These are phyloP conservation scores for Amphibolis antarctica DNA, from an alignment of 106 monocot genomes.

Conservation along the genomic window DNA sequence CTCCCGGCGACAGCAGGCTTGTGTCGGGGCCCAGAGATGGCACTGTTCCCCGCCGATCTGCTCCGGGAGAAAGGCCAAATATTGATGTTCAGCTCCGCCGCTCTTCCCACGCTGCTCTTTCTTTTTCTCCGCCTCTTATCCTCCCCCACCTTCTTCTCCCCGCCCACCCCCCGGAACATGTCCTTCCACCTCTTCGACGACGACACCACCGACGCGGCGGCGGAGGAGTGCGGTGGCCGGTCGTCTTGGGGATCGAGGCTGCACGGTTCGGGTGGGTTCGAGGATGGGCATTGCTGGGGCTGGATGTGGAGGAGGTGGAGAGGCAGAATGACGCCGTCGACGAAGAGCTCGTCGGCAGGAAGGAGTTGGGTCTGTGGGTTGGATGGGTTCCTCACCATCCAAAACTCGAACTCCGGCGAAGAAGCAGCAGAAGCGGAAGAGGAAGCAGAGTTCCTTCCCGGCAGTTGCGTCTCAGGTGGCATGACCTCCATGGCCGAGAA, in stretches of 20 bases:
- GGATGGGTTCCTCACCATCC: conserved; percentile 34
- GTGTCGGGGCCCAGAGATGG: conserved; percentile 3
- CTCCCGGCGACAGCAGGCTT: conserved; percentile 7
- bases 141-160: conserved; percentile 28
- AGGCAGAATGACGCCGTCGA: conserved; percentile 68
- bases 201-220: neutral
- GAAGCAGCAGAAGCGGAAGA: neutral
- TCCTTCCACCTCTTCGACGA: conserved; percentile 67
- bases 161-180: conserved; percentile 28
- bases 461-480: no score
- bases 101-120: conserved; percentile 2
- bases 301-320: conserved; percentile 21
- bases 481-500: no score
- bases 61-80: conserved; percentile 93
- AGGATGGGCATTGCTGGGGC: neutral
- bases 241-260: neutral
- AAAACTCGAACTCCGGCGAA: conserved; percentile 81
- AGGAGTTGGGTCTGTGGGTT: conserved; percentile 21
- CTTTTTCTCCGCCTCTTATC: conserved; percentile 27
- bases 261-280: neutral
- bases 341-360: conserved; percentile 69
- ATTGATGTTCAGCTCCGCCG: conserved; percentile 67
- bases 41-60: conserved; percentile 50
- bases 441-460: no score
- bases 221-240: neutral